phyloP scores from a whole-genome alignment of 2,329 filamentous ascomycete genomes.

The Epichloe amarillans region DNA sequence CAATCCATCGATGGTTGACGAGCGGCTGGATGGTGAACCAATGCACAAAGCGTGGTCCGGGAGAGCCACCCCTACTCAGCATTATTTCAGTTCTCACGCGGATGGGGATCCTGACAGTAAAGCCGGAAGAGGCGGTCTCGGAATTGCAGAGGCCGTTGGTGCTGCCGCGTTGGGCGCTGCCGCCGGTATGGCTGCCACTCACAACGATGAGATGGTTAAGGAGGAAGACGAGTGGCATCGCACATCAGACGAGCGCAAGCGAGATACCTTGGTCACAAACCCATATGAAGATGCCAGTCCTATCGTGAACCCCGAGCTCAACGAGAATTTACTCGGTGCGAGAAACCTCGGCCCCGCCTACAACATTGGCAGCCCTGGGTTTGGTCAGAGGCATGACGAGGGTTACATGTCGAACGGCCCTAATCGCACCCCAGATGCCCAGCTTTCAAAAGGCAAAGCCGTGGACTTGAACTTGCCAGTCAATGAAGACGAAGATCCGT shows the following conservation, averaged over 20 bases:
- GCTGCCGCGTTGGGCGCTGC: conserved; percentile 40
- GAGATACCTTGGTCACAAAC: conserved; percentile 53
- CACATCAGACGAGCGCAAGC: conserved; percentile 48
- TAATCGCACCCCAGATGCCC: conserved; percentile 37
- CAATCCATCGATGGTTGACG: conserved; percentile 73
- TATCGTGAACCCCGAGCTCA: conserved; percentile 40
- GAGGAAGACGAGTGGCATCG: conserved; percentile 52
- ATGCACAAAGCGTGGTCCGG: conserved; percentile 38
- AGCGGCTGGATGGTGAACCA: conserved; percentile 45
- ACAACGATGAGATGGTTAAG: conserved; percentile 41
- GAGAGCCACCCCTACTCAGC: conserved; percentile 35
- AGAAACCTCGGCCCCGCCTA: conserved; percentile 29
- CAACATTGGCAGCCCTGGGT: conserved; percentile 42
- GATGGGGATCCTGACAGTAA: conserved; percentile 16
- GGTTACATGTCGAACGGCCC: conserved; percentile 75
- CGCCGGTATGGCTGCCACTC: conserved; percentile 29
- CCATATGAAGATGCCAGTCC: conserved; percentile 54
- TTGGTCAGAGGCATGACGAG: conserved; percentile 58
- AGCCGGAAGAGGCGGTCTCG: conserved; percentile 19
- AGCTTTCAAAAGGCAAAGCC: conserved; percentile 42
- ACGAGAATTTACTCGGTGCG: conserved; percentile 33
- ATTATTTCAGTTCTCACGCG: conserved; percentile 17
- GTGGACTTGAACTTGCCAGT: conserved; percentile 36
- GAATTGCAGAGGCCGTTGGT: conserved; percentile 37
- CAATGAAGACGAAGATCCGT: conserved; percentile 45